phyloP scores from a whole-genome alignment of 164 flowering plant species.

The grape (Vitis vinifera) region DNA sequence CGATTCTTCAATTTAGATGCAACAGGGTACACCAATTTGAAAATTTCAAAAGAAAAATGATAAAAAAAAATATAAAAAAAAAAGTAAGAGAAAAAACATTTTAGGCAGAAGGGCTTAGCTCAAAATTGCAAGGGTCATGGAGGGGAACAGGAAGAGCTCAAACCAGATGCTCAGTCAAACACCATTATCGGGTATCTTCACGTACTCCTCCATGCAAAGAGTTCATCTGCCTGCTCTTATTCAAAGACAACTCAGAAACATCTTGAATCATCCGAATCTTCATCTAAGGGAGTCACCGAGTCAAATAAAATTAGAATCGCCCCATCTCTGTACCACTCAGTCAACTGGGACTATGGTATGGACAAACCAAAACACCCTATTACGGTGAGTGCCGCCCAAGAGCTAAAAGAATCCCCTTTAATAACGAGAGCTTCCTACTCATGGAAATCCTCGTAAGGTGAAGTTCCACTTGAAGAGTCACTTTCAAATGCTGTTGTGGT shows the following conservation, averaged over 20 bases:
- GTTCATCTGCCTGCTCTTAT: background rate
- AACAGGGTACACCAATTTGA: background rate
- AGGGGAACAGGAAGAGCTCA: background rate
- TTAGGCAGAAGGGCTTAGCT: background rate
- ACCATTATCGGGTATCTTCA: background rate
- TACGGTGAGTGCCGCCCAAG: no score
- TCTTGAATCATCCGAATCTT: background rate
- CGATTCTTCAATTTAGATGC: no score
- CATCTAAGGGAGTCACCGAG: background rate
- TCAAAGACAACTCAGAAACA: background rate
- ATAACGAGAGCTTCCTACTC: constrained; percentile 25
- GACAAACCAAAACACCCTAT: no score
- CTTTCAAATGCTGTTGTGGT: constrained; percentile 63
- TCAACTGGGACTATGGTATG: background rate
- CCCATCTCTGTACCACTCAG: background rate
- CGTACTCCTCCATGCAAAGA: background rate
- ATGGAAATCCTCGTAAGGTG: constrained; percentile 77
- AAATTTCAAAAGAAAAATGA: no score
- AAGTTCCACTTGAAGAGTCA: constrained; percentile 78
- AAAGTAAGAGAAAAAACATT: background rate
- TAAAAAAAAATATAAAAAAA: no score
- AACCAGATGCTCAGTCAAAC: background rate
- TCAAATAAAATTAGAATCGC: background rate
- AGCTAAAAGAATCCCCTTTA: no score
- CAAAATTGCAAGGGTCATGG: background rate